These are phyloP conservation scores for Fusarium albosuccineum DNA, from an alignment of 2,329 filamentous ascomycete genomes.

Conservation along the genomic window DNA sequence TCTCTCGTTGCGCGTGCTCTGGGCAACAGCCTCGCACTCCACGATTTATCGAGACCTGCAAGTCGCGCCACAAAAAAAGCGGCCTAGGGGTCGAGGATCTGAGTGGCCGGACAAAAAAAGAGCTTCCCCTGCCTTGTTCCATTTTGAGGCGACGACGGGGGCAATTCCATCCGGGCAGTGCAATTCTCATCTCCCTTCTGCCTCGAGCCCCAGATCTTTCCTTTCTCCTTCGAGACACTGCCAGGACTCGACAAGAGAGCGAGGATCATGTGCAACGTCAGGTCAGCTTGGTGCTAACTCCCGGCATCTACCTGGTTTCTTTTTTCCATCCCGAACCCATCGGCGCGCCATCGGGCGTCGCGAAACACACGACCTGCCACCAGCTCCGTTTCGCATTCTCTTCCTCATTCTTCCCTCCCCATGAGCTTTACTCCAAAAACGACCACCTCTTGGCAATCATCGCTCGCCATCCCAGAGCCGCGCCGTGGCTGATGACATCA, in stretches of 20 bases:
- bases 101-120: neutral
- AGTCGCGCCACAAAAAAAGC: constrained; percentile 40
- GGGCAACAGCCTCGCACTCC: constrained; percentile 23
- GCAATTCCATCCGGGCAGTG: constrained; percentile 8
- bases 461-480: constrained; percentile 30
- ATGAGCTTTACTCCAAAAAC: constrained; percentile 11
- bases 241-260: constrained; percentile 8
- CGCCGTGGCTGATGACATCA: constrained; percentile 43
- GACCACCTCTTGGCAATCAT: constrained; percentile 8
- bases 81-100: neutral
- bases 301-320: constrained; percentile 5
- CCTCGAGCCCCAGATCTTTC: neutral
- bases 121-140: constrained; percentile 19
- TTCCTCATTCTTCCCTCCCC: neutral
- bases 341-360: constrained; percentile 30
- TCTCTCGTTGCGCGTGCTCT: constrained; percentile 13
- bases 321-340: constrained; percentile 22
- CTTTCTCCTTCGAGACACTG: constrained; percentile 6
- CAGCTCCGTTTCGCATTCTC: constrained; percentile 8
- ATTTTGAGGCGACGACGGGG: neutral
- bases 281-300: constrained; percentile 30
- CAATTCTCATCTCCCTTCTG: constrained; percentile 17
- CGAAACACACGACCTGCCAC: constrained; percentile 34
- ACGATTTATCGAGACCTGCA: constrained; percentile 15
- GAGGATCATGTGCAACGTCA: constrained; percentile 37